Percentiles rank a stretch among this genome's conserved stretches.
phyloP scores from a whole-genome alignment of 495 filamentous ascomycete genomes.

The Penicillium angulare region DNA sequence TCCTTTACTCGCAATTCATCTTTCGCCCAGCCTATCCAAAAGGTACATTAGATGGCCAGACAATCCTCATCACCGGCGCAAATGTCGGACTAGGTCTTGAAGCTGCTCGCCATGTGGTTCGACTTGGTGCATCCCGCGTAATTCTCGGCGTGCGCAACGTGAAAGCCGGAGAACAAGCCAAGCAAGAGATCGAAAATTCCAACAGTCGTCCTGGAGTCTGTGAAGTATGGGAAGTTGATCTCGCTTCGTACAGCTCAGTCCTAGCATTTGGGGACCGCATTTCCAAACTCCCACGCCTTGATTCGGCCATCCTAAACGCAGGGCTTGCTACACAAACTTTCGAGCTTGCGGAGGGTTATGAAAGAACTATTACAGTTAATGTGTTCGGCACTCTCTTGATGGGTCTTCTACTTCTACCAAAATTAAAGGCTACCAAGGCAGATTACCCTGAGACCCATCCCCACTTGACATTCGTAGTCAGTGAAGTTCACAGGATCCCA shows the following conservation, averaged over 20 bases:
- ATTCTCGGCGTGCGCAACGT: conserved; percentile 56
- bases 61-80: conserved; percentile 51
- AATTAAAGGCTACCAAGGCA: conserved; percentile 32
- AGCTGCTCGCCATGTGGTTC: conserved; percentile 46
- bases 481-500: conserved; percentile 39
- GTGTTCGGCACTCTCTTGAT: conserved; percentile 49
- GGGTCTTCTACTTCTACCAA: conserved; percentile 42
- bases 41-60: conserved; percentile 37
- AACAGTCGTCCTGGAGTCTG: conserved; percentile 34
- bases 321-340: conserved; percentile 32
- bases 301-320: conserved; percentile 47
- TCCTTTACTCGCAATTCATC: conserved; percentile 49
- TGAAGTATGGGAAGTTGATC: conserved; percentile 58
- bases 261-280: conserved; percentile 39
- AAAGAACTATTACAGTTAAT: conserved; percentile 54
- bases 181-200: conserved; percentile 26
- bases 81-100: conserved; percentile 55
- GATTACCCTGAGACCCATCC: conserved; percentile 19
- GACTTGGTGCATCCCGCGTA: conserved; percentile 42
- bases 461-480: conserved; percentile 33
- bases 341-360: conserved; percentile 36
- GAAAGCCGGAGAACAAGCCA: conserved; percentile 43
- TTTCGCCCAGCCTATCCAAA: conserved; percentile 34
- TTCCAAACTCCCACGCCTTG: conserved; percentile 35
- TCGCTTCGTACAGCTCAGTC: conserved; percentile 36